A percentile compares a stretch with the other conserved stretches of the same genome.
Conservation (phyloP, 805 yeast genomes). For the Ogataea parapolymorpha region DNA sequence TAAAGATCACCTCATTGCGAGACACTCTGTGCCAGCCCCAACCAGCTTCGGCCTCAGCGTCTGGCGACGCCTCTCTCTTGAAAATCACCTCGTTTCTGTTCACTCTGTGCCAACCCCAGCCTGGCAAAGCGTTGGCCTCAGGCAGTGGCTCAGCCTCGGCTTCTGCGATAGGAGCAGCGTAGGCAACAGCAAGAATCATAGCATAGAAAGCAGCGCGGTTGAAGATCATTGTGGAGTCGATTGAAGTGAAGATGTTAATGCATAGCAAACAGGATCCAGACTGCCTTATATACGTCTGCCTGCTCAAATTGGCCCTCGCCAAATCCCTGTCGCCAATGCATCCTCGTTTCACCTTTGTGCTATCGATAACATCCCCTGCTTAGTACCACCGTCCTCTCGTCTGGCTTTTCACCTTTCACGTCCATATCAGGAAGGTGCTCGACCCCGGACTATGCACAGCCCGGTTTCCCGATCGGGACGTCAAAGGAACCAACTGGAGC, state of each 20-base stretch:
- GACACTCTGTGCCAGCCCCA: constrained; percentile 9
- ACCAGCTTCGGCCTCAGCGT: constrained; percentile 17
- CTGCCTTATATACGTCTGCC: constrained; percentile 15
- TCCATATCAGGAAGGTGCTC: constrained; percentile 21
- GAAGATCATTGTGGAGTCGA: constrained; percentile 7
- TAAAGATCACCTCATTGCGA: constrained; percentile 20
- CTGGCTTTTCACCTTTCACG: constrained; percentile 18
- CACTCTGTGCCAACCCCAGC: constrained; percentile 11
- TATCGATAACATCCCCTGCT: constrained; percentile 10
- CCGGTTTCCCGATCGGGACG: constrained; percentile 11
- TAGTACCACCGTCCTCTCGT: not conserved
- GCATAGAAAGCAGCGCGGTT: constrained; percentile 7
- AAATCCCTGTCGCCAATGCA: not conserved
- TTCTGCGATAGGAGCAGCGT: constrained; percentile 20
- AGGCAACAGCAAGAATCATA: constrained; percentile 12
- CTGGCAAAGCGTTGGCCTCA: constrained; percentile 14
- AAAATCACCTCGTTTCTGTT: constrained; percentile 17
- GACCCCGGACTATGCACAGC: constrained; percentile 4
- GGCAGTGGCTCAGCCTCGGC: constrained; percentile 20
- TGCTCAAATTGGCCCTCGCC: not conserved
- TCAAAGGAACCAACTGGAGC: constrained; percentile 11
- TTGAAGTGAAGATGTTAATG: not conserved
- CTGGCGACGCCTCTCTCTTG: constrained; percentile 30
- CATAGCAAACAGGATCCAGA: not conserved
- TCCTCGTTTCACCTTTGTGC: constrained; percentile 12